Percentiles rank a stretch among this genome's conserved stretches.
Evolutionary conservation across 345 rosid species (phyloP).

Genomic region (Citrus inodora): DNA sequence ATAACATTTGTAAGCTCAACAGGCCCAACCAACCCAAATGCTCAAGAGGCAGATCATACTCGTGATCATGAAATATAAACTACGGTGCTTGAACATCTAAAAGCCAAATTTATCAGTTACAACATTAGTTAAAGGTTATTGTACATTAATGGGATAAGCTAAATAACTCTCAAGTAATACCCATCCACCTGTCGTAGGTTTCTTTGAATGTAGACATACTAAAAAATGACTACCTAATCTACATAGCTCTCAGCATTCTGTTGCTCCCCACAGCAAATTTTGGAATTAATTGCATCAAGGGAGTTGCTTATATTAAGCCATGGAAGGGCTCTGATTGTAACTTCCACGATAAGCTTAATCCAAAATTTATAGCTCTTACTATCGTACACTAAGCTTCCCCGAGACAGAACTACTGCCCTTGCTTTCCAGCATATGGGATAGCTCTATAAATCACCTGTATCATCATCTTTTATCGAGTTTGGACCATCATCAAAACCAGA

Average conservation of each 20-base stretch:
- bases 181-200: slow-evolving; percentile 33
- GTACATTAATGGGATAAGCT: slow-evolving; percentile 50
- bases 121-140: slow-evolving; percentile 45
- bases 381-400: slow-evolving; percentile 37
- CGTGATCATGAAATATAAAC: slow-evolving; percentile 15
- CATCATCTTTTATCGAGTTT: slow-evolving; percentile 69
- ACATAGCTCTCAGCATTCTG: slow-evolving; percentile 45
- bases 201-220: slow-evolving; percentile 46
- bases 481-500: slow-evolving; percentile 93
- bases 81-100: slow-evolving; percentile 32
- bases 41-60: slow-evolving; percentile 9
- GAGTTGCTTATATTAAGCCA: slow-evolving; percentile 33
- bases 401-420: slow-evolving; percentile 24
- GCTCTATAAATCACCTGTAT: slow-evolving; percentile 53
- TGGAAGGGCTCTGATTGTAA: slow-evolving; percentile 29
- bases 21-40: slow-evolving; percentile 28
- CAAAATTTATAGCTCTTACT: slow-evolving; percentile 46
- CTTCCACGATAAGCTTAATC: slow-evolving; percentile 36
- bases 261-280: slow-evolving; percentile 36
- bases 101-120: slow-evolving; percentile 35
- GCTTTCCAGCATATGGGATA: slow-evolving; percentile 30
- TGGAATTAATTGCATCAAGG: slow-evolving; percentile 33
- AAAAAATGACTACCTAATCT: slow-evolving; percentile 79
- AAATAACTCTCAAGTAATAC: slow-evolving; percentile 38
- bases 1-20: background rate